A percentile compares a stretch with the other conserved stretches of the same genome.
Evolutionary conservation across 306 rosid genomes (phyloP).

Genomic region (Rosa lucieae): DNA sequence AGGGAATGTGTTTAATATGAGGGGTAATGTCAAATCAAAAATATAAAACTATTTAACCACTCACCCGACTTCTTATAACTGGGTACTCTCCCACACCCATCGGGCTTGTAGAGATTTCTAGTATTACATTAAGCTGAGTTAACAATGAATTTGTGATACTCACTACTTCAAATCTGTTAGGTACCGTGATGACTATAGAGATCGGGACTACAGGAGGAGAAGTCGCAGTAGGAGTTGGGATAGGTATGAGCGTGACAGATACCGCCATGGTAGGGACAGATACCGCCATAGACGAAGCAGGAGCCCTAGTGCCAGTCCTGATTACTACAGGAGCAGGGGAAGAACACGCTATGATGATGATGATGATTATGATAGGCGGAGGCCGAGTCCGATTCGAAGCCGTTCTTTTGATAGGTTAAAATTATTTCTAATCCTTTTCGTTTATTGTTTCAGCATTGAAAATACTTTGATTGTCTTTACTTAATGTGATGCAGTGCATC

Average conservation of each 20-base stretch:
- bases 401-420: slow-evolving; percentile 68
- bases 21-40: no score
- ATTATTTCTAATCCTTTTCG: slow-evolving; percentile 4
- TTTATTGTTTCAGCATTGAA: background rate
- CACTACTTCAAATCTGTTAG: slow-evolving; percentile 26
- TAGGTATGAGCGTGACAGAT: slow-evolving; percentile 58
- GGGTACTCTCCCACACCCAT: no score
- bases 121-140: background rate
- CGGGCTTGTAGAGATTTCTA: no score
- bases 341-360: slow-evolving; percentile 66
- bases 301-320: slow-evolving; percentile 76
- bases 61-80: no score
- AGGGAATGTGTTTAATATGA: no score
- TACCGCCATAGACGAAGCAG: slow-evolving; percentile 58
- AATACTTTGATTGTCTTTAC: background rate
- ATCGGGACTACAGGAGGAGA: slow-evolving; percentile 58
- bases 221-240: slow-evolving; percentile 78
- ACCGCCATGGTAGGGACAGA: slow-evolving; percentile 55
- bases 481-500: slow-evolving; percentile 47
- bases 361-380: slow-evolving; percentile 56
- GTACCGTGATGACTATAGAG: slow-evolving; percentile 59
- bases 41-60: no score
- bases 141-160: background rate
- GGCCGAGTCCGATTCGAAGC: slow-evolving; percentile 38
- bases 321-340: slow-evolving; percentile 55